Base-by-base conservation (phyloP, 345 rosid species). In the Barbarea vulgaris region DNA sequence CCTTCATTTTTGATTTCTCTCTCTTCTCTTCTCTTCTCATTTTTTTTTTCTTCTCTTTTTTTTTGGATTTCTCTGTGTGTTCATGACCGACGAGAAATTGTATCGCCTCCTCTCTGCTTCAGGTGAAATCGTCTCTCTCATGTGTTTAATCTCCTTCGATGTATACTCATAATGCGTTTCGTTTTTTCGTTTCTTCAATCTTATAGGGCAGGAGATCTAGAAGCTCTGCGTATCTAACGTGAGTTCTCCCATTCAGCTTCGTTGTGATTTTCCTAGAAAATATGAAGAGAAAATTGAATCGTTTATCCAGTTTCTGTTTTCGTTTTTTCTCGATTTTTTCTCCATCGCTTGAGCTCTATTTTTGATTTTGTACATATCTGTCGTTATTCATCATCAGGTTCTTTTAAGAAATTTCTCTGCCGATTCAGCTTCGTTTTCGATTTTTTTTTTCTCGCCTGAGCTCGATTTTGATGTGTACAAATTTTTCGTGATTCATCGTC, bases 151-250 rank as follows among this genome's bases (percentile, higher is more conserved):
- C 58, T 7, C 9, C 36, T 33, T 7, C 9, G 12, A 13, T 1
- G 10, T 36, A 36, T 36, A 9, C 12, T 30, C 33, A 30, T 30
- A 7, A 5, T 47, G 60, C 52, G 11, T 48, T 74, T 66, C n/a
- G 7, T 37, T 75, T 66, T 52, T 12, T 18, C 22, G n/a, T 60
- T 51, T 44, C 25, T 58, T 36, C 34, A 15, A 17, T 63, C 66
- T 31, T 13, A 41, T 44, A 75, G 79, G 72, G 78, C 72, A 80
- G 75, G 75, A 24, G 78, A 55, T 72, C 67, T 62, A 72, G 22
- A 11, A 67, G 37, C 78, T 61, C 74, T 69, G 53, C 67, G 50
- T 42, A 41, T 70, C 39, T 48, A 24, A 70, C 77, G 82, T 75
- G 52, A 75, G 82, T 33, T 44, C 50, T 44, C 25, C n/a, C 33